A percentile compares a stretch with the other conserved stretches of the same genome.
These are phyloP conservation scores for Dioscorea dumetorum DNA, from an alignment of 106 monocot genomes.

Conservation along the genomic window DNA sequence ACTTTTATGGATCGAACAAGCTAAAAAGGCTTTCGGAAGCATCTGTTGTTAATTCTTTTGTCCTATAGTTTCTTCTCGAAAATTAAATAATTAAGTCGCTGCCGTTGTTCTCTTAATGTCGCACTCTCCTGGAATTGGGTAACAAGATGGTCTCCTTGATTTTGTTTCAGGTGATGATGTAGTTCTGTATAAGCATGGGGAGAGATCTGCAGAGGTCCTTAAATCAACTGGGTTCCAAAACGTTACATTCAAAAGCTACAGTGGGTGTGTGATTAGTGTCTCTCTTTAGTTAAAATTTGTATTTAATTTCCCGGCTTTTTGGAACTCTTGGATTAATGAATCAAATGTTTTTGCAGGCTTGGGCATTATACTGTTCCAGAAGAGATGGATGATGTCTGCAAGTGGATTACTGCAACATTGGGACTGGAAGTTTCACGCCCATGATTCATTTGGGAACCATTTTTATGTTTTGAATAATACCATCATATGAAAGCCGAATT, in stretches of 20 bases:
- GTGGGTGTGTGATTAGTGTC: slow-evolving; percentile 21
- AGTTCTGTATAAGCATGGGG: slow-evolving; percentile 62
- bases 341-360: slow-evolving; percentile 45
- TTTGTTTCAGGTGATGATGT: slow-evolving; percentile 64
- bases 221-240: slow-evolving; percentile 48
- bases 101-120: too few species aligned
- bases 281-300: too few species aligned
- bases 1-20: too few species aligned
- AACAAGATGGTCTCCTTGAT: neutral
- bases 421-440: slow-evolving; percentile 34
- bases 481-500: neutral
- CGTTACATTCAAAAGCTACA: slow-evolving; percentile 53
- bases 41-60: too few species aligned
- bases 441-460: neutral
- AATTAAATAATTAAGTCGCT: too few species aligned
- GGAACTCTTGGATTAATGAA: neutral
- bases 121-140: too few species aligned
- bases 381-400: slow-evolving; percentile 94
- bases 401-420: slow-evolving; percentile 62
- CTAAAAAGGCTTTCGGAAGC: too few species aligned
- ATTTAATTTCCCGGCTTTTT: too few species aligned
- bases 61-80: too few species aligned
- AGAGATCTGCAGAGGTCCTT: slow-evolving; percentile 45
- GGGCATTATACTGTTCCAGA: slow-evolving; percentile 87
- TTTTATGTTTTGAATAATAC: slow-evolving; percentile 8